These are phyloP conservation scores for Alectoria sarmentosa DNA, from an alignment of 495 filamentous ascomycete genomes.

Conservation along the genomic window DNA sequence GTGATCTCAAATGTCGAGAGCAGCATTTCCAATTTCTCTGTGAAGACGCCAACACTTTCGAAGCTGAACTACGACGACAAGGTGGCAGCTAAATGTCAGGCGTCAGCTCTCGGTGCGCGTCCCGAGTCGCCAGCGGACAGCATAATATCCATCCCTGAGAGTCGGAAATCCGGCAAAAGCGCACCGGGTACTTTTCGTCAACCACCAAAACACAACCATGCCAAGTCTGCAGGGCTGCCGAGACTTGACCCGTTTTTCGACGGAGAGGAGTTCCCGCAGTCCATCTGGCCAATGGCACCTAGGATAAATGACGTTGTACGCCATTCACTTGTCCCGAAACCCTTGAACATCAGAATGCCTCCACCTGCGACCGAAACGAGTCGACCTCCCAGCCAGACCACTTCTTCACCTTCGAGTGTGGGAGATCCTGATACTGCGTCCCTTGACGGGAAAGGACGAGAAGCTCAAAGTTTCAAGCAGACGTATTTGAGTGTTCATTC, in stretches of 20 bases:
- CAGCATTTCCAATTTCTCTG: not conserved
- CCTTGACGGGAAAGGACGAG: not conserved
- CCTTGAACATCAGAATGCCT: not conserved
- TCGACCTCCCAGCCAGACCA: not conserved
- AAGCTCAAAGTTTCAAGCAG: slow-evolving; percentile 1
- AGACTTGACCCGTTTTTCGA: not conserved
- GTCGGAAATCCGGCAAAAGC: not conserved
- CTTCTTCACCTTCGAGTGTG: not conserved
- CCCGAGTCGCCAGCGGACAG: not conserved
- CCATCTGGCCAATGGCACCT: not conserved
- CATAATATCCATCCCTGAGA: not conserved
- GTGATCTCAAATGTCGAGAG: not conserved
- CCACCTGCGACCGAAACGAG: not conserved
- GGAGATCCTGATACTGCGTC: not conserved
- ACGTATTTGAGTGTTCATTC: not conserved
- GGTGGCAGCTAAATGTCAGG: not conserved
- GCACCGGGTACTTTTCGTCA: not conserved
- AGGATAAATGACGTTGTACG: not conserved
- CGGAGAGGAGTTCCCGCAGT: not conserved
- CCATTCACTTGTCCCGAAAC: not conserved
- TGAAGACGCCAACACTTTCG: not conserved
- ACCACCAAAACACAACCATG: not conserved
- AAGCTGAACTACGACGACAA: not conserved
- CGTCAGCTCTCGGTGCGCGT: not conserved
- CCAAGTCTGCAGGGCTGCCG: not conserved